A percentile compares a stretch with the other conserved stretches of the same genome.
Conservation (phyloP, 2,329 filamentous ascomycete species). For the Pseudogymnoascus sp. region DNA sequence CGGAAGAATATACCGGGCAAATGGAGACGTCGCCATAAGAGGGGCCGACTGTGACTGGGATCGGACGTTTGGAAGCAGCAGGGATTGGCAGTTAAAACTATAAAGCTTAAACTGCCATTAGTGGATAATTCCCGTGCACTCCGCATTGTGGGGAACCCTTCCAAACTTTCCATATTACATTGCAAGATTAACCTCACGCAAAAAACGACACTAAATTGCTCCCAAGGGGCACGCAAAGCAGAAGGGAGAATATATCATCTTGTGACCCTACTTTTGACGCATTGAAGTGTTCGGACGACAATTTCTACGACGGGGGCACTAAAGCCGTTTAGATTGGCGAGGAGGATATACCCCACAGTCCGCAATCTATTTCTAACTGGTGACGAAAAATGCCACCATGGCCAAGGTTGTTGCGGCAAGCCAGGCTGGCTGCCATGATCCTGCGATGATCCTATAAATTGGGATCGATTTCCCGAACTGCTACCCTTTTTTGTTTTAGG, state of each 20-base stretch:
- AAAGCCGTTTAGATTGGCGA: conserved; percentile 2
- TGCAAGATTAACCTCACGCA: neutral
- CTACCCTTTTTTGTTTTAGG: neutral
- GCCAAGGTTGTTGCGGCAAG: neutral
- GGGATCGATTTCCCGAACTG: neutral
- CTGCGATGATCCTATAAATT: conserved; percentile 1
- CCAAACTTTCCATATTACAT: neutral
- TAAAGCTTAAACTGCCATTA: conserved; percentile 9
- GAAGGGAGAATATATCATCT: neutral
- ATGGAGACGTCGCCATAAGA: neutral
- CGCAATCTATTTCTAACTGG: conserved; percentile 1
- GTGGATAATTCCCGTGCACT: neutral
- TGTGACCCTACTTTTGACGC: neutral
- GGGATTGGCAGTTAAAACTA: conserved; percentile 4
- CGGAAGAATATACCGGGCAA: neutral
- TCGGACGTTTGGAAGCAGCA: neutral
- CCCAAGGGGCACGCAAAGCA: neutral
- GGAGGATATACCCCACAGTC: neutral
- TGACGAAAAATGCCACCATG: neutral
- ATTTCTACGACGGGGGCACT: neutral
- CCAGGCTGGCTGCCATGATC: neutral
- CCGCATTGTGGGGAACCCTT: conserved; percentile 4
- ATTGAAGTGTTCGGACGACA: neutral
- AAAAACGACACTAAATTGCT: neutral
- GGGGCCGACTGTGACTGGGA: neutral